A percentile compares a stretch with the other conserved stretches of the same genome.
Evolutionary conservation across 1,284 basidiomycete genomes (phyloP).

Genomic region (Leccinum angustisporum): DNA sequence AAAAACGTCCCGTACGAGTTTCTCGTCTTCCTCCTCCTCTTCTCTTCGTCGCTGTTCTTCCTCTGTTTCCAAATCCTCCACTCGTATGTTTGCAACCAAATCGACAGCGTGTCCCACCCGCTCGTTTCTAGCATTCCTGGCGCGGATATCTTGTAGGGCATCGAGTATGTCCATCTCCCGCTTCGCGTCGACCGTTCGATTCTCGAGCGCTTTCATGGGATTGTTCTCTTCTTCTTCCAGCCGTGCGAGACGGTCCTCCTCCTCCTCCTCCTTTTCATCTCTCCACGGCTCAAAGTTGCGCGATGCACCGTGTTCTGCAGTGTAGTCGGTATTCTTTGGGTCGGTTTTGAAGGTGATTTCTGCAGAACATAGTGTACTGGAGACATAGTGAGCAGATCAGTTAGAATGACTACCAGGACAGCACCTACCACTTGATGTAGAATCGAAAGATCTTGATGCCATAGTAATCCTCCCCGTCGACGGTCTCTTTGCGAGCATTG

Average conservation of each 20-base stretch:
- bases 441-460: conserved; percentile 95
- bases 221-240: conserved; percentile 89
- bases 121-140: conserved; percentile 90
- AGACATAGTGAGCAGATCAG: conserved; percentile 4
- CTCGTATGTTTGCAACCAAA: conserved; percentile 52
- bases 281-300: conserved; percentile 95
- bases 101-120: conserved; percentile 69
- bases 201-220: conserved; percentile 96
- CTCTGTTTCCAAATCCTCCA: conserved; percentile 67
- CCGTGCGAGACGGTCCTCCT: conserved; percentile 76
- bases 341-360: conserved; percentile 99
- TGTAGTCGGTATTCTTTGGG: conserved; percentile 95
- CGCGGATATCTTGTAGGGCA: conserved; percentile 91
- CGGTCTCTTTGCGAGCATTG: conserved; percentile 98
- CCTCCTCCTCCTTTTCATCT: conserved; percentile 71
- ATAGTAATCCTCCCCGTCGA: conserved; percentile 95
- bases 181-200: conserved; percentile 87
- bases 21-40: conserved; percentile 91
- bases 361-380: conserved; percentile 87
- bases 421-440: conserved; percentile 75
- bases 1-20: conserved; percentile 84
- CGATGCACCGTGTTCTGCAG: conserved; percentile 89
- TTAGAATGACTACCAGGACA: too few species aligned
- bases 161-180: conserved; percentile 99
- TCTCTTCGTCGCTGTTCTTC: conserved; percentile 64